Conservation (phyloP, 768 basidiomycete species). For the Gloeopeniophorella convolvens region DNA sequence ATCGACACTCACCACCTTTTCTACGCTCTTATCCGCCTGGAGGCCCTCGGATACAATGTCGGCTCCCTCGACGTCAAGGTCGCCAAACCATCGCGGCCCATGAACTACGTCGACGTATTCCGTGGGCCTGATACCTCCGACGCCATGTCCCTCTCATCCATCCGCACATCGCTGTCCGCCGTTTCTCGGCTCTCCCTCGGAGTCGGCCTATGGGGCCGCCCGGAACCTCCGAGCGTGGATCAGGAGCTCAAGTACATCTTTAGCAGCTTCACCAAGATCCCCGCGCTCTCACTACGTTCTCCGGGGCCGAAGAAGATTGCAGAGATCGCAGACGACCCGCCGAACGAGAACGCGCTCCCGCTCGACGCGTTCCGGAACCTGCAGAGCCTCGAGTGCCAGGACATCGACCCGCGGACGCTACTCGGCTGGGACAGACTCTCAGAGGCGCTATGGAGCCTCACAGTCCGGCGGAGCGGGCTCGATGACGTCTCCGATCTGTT, state of each 20-base stretch:
- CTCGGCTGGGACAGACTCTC: constrained; percentile 80
- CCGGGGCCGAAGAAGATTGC: constrained; percentile 59
- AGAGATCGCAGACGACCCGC: constrained; percentile 63
- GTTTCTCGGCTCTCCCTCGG: constrained; percentile 74
- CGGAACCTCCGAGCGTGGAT: constrained; percentile 55
- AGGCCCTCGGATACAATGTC: constrained; percentile 69
- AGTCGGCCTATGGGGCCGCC: constrained; percentile 62
- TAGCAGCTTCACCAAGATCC: constrained; percentile 86
- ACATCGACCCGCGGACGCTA: constrained; percentile 76
- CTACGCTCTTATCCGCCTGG: constrained; percentile 82
- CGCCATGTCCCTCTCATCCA: constrained; percentile 63
- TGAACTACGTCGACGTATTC: constrained; percentile 63
- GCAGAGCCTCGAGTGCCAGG: constrained; percentile 63
- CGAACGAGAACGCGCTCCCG: constrained; percentile 70
- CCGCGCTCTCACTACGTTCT: constrained; percentile 62
- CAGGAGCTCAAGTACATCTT: constrained; percentile 79
- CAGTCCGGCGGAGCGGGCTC: constrained; percentile 71
- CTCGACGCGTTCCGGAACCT: constrained; percentile 83
- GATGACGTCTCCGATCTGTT: constrained; percentile 78
- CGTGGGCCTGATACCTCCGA: constrained; percentile 58
- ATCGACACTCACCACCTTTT: constrained; percentile 81
- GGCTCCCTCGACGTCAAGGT: constrained; percentile 77
- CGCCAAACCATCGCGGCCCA: constrained; percentile 67
- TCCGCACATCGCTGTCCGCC: constrained; percentile 69
- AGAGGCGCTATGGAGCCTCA: constrained; percentile 64